Conservation (phyloP, 768 basidiomycete genomes). For the Phylloporus sp. region DNA sequence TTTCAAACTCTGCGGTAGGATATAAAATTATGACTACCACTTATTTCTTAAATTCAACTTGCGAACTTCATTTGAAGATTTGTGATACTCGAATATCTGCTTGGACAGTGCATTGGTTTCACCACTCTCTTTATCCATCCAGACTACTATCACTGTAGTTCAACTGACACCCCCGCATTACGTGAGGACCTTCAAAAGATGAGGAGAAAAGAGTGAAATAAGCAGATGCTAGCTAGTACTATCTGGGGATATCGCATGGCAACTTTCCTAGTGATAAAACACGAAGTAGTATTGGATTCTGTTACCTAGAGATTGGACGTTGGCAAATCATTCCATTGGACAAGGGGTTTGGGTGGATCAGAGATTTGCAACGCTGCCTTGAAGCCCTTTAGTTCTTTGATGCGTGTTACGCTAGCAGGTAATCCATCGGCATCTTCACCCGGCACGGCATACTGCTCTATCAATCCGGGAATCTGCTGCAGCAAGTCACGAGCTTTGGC, state of each 20-base stretch:
- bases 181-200: no score
- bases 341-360: conserved; percentile 61
- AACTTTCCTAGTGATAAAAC: neutral
- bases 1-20: conserved; percentile 2
- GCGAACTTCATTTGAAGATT: neutral
- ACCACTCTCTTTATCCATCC: no score
- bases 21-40: conserved; percentile 9
- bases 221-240: no score
- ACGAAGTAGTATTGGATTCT: neutral
- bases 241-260: neutral
- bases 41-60: conserved; percentile 1
- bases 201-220: no score
- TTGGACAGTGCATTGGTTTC: no score
- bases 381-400: conserved; percentile 66
- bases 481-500: conserved; percentile 47
- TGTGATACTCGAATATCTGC: no score
- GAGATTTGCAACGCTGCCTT: conserved; percentile 55
- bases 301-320: conserved; percentile 47
- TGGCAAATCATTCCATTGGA: conserved; percentile 73
- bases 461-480: conserved; percentile 51
- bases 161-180: no score
- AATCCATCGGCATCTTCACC: conserved; percentile 47
- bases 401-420: conserved; percentile 49
- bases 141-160: no score
- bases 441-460: conserved; percentile 52